These are phyloP conservation scores for Pholiota microspora DNA, from an alignment of 768 basidiomycete genomes.

Conservation along the genomic window DNA sequence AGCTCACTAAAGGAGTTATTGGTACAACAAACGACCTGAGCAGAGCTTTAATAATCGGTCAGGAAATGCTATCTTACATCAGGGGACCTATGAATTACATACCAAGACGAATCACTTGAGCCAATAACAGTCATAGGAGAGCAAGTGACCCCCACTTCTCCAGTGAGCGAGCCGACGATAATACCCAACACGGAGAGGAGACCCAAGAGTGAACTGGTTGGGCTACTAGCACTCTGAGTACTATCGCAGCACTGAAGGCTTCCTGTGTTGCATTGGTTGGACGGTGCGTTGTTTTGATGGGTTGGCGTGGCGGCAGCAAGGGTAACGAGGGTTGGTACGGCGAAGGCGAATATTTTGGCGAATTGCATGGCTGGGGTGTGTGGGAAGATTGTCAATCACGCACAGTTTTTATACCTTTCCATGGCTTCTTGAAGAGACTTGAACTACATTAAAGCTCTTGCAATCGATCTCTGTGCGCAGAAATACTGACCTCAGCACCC, in stretches of 20 bases:
- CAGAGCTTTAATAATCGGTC: background rate
- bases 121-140: conserved; percentile 15
- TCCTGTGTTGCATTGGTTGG: conserved; percentile 21
- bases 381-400: no score
- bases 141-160: conserved; percentile 11
- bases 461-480: no score
- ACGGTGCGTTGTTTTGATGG: background rate
- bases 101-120: conserved; percentile 5
- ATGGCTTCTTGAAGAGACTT: no score
- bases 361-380: no score
- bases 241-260: conserved; percentile 20
- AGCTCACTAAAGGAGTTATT: background rate
- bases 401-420: no score
- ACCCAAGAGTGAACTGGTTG: background rate
- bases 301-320: background rate
- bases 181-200: conserved; percentile 14
- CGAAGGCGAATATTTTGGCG: background rate
- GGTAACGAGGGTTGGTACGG: background rate
- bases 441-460: no score
- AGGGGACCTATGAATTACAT: background rate
- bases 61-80: no score
- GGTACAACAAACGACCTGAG: background rate
- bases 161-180: conserved; percentile 3
- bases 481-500: no score
- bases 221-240: conserved; percentile 7